These are phyloP conservation scores for Skeletonema tropicum DNA, from an alignment of 108 stramenopile species.

Conservation along the genomic window DNA sequence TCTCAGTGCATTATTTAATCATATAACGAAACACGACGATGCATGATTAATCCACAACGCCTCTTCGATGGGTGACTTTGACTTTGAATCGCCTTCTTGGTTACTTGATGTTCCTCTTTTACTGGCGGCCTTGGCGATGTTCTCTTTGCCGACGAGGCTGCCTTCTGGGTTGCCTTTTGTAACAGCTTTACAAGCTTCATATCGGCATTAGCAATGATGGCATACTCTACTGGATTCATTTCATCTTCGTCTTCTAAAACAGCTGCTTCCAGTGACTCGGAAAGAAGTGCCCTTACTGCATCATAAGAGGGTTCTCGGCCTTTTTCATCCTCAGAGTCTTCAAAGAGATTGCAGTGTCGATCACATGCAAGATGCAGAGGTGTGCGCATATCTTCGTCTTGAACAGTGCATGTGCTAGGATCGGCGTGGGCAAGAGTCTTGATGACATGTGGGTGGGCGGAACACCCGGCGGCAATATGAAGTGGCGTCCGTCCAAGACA, in stretches of 20 bases:
- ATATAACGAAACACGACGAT: not conserved
- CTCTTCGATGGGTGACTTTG: not conserved
- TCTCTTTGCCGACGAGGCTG: not conserved
- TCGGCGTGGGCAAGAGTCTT: slow-evolving; percentile 9
- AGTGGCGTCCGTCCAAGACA: slow-evolving; percentile 41
- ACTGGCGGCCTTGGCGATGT: not conserved
- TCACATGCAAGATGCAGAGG: slow-evolving; percentile 50
- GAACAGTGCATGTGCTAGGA: slow-evolving; percentile 32
- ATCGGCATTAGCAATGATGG: slow-evolving; percentile 35
- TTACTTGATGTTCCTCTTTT: not conserved
- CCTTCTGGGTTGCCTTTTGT: slow-evolving; percentile 44
- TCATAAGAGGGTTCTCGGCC: slow-evolving; percentile 22
- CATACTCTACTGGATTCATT: slow-evolving; percentile 49
- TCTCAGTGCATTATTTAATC: not conserved
- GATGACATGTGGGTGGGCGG: slow-evolving; percentile 19
- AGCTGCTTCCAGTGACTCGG: slow-evolving; percentile 11
- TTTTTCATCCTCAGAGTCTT: slow-evolving; percentile 1
- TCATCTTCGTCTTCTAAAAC: slow-evolving; percentile 39
- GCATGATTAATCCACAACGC: not conserved
- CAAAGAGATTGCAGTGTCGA: slow-evolving; percentile 35
- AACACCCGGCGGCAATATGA: slow-evolving; percentile 38
- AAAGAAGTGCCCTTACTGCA: slow-evolving; percentile 22
- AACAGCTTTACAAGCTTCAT: slow-evolving; percentile 38
- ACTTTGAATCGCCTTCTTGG: not conserved
- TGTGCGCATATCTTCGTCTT: slow-evolving; percentile 41